phyloP scores from a whole-genome alignment of 1,284 basidiomycete species.

The Taiwanofungus camphoratus region DNA sequence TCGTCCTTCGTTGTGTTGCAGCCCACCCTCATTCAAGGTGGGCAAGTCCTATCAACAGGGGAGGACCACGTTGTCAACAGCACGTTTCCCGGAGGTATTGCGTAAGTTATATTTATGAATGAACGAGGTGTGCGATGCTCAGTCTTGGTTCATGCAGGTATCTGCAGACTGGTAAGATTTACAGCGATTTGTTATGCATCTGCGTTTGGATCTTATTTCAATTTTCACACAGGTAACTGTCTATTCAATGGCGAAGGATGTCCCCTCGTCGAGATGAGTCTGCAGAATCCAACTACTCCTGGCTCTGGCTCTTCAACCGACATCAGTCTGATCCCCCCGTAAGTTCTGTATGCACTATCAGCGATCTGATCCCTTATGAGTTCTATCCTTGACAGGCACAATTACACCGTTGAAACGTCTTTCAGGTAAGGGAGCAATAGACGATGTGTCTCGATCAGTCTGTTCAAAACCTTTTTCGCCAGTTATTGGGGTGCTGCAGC shows the following conservation, averaged over 20 bases:
- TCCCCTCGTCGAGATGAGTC: slow-evolving; percentile 36
- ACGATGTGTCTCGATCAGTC: slow-evolving; percentile 1
- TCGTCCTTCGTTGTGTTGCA: slow-evolving; percentile 6
- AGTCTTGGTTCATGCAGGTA: slow-evolving; percentile 17
- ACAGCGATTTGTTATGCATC: slow-evolving; percentile 1
- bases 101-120: slow-evolving; percentile 22
- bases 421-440: slow-evolving; percentile 21
- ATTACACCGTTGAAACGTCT: slow-evolving; percentile 26
- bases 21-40: slow-evolving; percentile 30
- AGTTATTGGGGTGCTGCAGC: slow-evolving; percentile 20
- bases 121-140: background rate
- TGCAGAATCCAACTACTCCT: slow-evolving; percentile 33
- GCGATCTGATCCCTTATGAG: background rate
- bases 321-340: slow-evolving; percentile 40
- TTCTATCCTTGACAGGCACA: slow-evolving; percentile 21
- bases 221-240: slow-evolving; percentile 24
- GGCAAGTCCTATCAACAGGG: slow-evolving; percentile 29
- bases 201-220: background rate
- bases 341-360: slow-evolving; percentile 13
- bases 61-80: slow-evolving; percentile 27
- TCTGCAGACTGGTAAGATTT: slow-evolving; percentile 27
- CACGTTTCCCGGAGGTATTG: slow-evolving; percentile 27
- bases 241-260: slow-evolving; percentile 39
- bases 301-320: slow-evolving; percentile 40
- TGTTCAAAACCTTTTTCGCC: background rate